Evolutionary conservation across 1,284 basidiomycete species (phyloP), one percentile per base, ranked within the genome.

Genomic region (Sphaerobolus stellatus): DNA sequence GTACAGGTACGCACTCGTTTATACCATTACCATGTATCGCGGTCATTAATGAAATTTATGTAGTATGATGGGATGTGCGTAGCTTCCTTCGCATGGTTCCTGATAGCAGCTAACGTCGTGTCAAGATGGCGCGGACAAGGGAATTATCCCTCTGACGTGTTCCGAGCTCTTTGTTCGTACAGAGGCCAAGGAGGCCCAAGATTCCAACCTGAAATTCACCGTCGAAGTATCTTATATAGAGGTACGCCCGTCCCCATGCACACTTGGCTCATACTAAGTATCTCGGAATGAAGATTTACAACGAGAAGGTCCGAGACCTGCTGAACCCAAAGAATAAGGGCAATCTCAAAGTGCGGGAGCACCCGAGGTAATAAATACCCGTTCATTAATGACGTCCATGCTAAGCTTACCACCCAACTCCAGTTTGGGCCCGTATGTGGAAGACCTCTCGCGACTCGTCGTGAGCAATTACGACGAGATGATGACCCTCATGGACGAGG

Each of bases 401-500:
- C 36, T 52, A 41, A 25, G 40, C 33, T 33, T 29, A 27, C 33
- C 28, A 30, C 48, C n/a, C 45, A 25, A 45, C 16, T 54, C 27
- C 20, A 66, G 83, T 65, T 71, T 94, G 36, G 93, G 93, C 13
- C 96, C 97, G 7, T 99, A 99, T 68, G 96, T 99, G 52, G 97
- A 99, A 71, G 94, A 97, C 74, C 79, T 99, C 48, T 95, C 92
- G 66, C 94, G 94, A 71, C 84, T 98, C 45, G 88, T 90, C 27
- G 97, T 98, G 41, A 86, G 83, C 66, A 91, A 81, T 68, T 98
- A 95, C 69, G 81, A 88, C 24, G 95, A 97, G 69, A 96, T 99
- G 86, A 97, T 98, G 86, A 93, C 88, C 7, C 84, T 99, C 66
- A 98, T 98, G 95, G 96, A 99, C 74, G 96, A 99, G 71, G 96